These are phyloP conservation scores for Voacanga thouarsii DNA, from an alignment of 257 asterid species.

Conservation along the genomic window DNA sequence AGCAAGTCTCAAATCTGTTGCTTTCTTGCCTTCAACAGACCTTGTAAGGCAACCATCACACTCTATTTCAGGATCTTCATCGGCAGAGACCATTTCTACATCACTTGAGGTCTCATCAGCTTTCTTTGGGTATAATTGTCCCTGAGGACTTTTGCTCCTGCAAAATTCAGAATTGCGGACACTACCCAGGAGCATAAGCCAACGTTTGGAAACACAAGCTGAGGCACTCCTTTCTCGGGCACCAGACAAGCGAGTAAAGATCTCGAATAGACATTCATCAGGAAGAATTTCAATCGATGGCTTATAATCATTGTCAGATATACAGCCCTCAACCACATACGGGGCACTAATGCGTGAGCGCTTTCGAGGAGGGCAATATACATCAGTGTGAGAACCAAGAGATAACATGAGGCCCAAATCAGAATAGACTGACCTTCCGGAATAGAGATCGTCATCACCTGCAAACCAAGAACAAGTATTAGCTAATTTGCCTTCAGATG, in stretches of 20 bases:
- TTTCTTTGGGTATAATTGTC: constrained; percentile 16
- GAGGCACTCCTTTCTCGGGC: constrained; percentile 69
- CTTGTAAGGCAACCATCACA: constrained; percentile 80
- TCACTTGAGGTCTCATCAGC: constrained; percentile 14
- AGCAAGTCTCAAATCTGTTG: constrained; percentile 78
- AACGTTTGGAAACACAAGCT: constrained; percentile 85
- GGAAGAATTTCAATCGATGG: constrained; percentile 79
- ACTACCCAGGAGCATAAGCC: constrained; percentile 67
- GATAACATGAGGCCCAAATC: constrained; percentile 63
- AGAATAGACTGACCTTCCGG: constrained; percentile 47
- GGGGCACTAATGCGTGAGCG: constrained; percentile 62
- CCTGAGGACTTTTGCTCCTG: constrained; percentile 32
- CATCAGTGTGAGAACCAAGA: constrained; percentile 53
- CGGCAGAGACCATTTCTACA: constrained; percentile 27
- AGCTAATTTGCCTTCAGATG: not conserved
- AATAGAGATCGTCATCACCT: constrained; percentile 71
- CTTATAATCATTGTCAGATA: constrained; percentile 32
- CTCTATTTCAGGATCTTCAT: constrained; percentile 55
- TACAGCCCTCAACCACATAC: constrained; percentile 23
- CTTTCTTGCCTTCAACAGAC: constrained; percentile 90
- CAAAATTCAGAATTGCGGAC: constrained; percentile 53
- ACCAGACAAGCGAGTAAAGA: constrained; percentile 64
- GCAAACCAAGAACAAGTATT: constrained; percentile 9
- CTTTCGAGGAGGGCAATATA: constrained; percentile 71
- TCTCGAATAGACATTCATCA: constrained; percentile 82